A percentile compares a stretch with the other conserved stretches of the same genome.
Evolutionary conservation across 2,329 filamentous ascomycete genomes (phyloP).

Genomic region (Aspergillus novoparasiticus): DNA sequence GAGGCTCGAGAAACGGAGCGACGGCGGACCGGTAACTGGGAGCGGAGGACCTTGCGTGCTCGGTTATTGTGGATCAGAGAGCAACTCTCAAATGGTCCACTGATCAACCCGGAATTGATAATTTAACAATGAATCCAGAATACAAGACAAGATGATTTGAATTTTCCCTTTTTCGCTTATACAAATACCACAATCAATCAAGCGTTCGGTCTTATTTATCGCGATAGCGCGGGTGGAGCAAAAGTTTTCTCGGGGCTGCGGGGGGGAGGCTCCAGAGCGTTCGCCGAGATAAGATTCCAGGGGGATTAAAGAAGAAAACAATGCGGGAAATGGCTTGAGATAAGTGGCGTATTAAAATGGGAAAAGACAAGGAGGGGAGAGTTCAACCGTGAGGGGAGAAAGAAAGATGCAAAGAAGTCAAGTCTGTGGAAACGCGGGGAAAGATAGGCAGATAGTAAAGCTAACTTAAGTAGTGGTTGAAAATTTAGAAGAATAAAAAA

Average conservation of each 20-base stretch:
- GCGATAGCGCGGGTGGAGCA: conserved; percentile 13
- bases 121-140: not conserved
- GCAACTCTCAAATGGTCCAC: not conserved
- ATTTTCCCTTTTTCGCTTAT: not conserved
- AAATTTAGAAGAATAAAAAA: not conserved
- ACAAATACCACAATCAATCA: not conserved
- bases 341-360: conserved; percentile 1
- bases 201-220: not conserved
- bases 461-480: not conserved
- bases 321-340: conserved; percentile 2
- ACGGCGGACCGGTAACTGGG: conserved; percentile 6
- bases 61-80: not conserved
- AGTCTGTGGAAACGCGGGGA: conserved; percentile 10
- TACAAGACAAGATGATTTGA: not conserved
- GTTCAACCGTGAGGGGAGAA: not conserved
- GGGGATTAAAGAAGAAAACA: not conserved
- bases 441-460: not conserved
- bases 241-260: conserved; percentile 15
- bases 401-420: conserved; percentile 1
- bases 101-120: not conserved
- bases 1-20: conserved; percentile 5
- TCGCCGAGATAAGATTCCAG: not conserved
- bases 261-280: conserved; percentile 7
- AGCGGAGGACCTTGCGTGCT: not conserved
- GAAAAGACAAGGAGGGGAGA: conserved; percentile 4